Conservation (phyloP, 225 moss, liverwort and hornwort species). For the Neckera pumila region DNA sequence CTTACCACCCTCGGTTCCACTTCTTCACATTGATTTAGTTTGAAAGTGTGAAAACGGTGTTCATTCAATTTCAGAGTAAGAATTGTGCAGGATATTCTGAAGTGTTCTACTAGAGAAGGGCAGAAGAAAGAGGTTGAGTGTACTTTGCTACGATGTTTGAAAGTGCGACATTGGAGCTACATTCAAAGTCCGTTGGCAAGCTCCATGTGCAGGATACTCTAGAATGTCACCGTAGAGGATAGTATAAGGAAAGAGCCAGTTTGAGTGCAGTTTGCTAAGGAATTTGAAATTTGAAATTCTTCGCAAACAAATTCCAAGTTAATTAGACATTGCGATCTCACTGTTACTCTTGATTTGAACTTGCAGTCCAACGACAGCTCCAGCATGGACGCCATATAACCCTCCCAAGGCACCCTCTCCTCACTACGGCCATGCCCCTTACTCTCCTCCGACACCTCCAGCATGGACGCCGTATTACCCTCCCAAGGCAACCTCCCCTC, state of each 20-base stretch:
- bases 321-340: background rate
- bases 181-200: too few species aligned
- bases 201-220: too few species aligned
- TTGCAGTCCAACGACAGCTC: background rate
- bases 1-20: too few species aligned
- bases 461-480: too few species aligned
- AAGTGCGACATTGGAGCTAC: background rate
- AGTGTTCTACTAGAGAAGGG: background rate
- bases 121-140: background rate
- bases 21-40: too few species aligned
- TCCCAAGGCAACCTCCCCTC: too few species aligned
- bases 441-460: background rate
- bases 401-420: too few species aligned
- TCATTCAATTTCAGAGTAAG: background rate
- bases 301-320: accelerated
- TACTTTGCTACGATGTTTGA: background rate
- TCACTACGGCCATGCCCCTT: too few species aligned
- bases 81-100: background rate
- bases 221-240: accelerated
- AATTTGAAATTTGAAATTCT: too few species aligned
- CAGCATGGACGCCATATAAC: background rate
- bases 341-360: background rate
- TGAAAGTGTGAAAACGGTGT: background rate
- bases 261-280: too few species aligned
- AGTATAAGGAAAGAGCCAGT: accelerated